These are phyloP conservation scores for Trichoderma endophyticum DNA, from an alignment of 2,329 filamentous ascomycete species.

Conservation along the genomic window DNA sequence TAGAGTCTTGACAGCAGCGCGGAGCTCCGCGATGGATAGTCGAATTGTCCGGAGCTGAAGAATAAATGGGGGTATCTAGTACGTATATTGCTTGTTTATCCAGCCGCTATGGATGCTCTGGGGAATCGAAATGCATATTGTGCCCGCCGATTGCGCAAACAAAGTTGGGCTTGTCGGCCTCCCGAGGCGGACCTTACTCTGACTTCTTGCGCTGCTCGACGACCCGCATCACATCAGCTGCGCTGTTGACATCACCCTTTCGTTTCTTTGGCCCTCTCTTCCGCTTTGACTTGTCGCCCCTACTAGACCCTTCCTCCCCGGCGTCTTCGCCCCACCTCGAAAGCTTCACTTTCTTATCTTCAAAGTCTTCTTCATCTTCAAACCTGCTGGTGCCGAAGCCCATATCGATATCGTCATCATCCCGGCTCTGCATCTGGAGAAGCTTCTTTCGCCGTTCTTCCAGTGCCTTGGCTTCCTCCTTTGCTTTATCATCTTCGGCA, in stretches of 20 bases:
- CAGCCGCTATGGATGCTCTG: not conserved
- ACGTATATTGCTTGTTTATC: not conserved
- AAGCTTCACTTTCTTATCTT: constrained; percentile 64
- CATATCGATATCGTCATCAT: constrained; percentile 89
- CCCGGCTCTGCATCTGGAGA: constrained; percentile 69
- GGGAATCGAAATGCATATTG: not conserved
- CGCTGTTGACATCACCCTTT: constrained; percentile 76
- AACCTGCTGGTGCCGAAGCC: constrained; percentile 87
- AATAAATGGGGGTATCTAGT: constrained; percentile 8
- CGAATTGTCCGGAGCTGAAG: not conserved
- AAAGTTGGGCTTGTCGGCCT: not conserved
- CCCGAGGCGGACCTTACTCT: not conserved
- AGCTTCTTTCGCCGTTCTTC: constrained; percentile 71
- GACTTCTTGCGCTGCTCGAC: constrained; percentile 58
- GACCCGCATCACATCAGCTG: constrained; percentile 74
- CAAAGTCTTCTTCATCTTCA: constrained; percentile 83
- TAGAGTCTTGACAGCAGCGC: not conserved
- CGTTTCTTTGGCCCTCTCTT: constrained; percentile 72
- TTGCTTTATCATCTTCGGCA: constrained; percentile 37
- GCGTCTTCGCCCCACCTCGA: constrained; percentile 61
- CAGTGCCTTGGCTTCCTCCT: constrained; percentile 51
- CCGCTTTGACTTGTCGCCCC: constrained; percentile 53
- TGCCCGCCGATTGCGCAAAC: not conserved
- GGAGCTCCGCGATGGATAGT: constrained; percentile 13
- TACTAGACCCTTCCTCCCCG: constrained; percentile 39